A percentile compares a stretch with the other conserved stretches of the same genome.
These are phyloP conservation scores for Scedosporium apiospermum DNA, from an alignment of 2,329 filamentous ascomycete genomes.

Conservation along the genomic window DNA sequence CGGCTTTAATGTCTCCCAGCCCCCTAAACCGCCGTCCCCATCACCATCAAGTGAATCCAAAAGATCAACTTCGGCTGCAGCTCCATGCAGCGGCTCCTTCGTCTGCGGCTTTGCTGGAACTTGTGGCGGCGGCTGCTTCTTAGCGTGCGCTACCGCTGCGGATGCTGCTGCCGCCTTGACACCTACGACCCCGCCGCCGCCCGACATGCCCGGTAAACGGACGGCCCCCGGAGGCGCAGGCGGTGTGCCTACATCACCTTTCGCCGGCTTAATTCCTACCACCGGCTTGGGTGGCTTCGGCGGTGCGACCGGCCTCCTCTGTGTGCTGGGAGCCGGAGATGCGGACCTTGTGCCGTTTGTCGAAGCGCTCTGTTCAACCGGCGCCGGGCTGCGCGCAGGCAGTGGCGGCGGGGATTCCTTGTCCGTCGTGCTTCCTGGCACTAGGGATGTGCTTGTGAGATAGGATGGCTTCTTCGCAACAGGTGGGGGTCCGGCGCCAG, in stretches of 20 bases:
- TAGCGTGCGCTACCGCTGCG: neutral
- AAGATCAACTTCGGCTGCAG: constrained; percentile 31
- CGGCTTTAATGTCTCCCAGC: constrained; percentile 48
- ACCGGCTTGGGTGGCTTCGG: constrained; percentile 13
- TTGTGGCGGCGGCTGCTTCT: neutral
- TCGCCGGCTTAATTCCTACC: constrained; percentile 7
- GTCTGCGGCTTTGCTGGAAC: constrained; percentile 13
- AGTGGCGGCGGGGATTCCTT: constrained; percentile 11
- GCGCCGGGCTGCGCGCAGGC: constrained; percentile 13
- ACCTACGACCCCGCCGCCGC: neutral
- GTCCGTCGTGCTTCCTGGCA: neutral
- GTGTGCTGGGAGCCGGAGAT: neutral
- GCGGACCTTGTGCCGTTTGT: neutral
- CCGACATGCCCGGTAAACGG: neutral
- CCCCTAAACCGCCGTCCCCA: constrained; percentile 34
- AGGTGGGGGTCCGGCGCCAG: constrained; percentile 27
- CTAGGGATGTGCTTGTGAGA: neutral
- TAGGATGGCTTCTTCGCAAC: constrained; percentile 52
- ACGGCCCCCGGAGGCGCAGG: neutral
- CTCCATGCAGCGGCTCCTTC: constrained; percentile 13
- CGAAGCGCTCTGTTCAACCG: neutral
- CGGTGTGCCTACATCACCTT: neutral
- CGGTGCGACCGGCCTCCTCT: constrained; percentile 17
- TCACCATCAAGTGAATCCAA: constrained; percentile 26
- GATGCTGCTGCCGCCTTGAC: neutral